Evolutionary conservation across 225 moss, liverwort and hornwort species (phyloP).

Genomic region (Physcomitrium patens): DNA sequence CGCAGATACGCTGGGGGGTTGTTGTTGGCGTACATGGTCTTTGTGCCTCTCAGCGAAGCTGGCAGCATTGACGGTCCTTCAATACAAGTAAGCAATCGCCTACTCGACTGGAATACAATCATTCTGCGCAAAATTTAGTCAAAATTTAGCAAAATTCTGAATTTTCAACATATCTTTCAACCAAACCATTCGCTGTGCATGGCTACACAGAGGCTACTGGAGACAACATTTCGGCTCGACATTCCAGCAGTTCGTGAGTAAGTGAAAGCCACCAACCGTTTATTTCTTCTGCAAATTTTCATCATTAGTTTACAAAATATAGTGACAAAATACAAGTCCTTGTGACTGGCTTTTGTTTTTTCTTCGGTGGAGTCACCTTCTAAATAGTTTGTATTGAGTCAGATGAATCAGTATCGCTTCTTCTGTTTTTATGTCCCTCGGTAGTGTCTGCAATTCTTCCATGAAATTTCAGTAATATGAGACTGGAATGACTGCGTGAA

Average conservation of each 20-base stretch:
- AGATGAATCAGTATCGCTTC: not conserved
- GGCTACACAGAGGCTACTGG: constrained; percentile 71
- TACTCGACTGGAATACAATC: not conserved
- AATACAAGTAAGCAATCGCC: constrained; percentile 62
- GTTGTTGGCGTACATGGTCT: constrained; percentile 88
- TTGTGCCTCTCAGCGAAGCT: constrained; percentile 75
- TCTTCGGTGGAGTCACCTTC: not conserved
- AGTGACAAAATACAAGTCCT: no score
- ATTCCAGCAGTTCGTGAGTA: constrained; percentile 84
- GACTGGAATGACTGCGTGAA: not conserved
- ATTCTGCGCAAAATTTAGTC: no score
- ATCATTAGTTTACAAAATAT: no score
- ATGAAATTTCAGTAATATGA: not conserved
- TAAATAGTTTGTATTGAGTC: no score
- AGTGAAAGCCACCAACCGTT: constrained; percentile 13
- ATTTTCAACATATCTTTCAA: no score
- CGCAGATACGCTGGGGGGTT: constrained; percentile 91
- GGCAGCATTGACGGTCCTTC: constrained; percentile 95
- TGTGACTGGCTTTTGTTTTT: not conserved
- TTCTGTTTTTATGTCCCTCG: not conserved
- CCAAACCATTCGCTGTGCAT: constrained; percentile 2
- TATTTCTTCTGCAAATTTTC: no score
- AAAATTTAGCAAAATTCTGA: no score
- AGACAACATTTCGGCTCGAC: constrained; percentile 90
- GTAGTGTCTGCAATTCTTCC: not conserved